Evolutionary conservation across 345 rosid genomes (phyloP).

Genomic region (Acer yangbiense): DNA sequence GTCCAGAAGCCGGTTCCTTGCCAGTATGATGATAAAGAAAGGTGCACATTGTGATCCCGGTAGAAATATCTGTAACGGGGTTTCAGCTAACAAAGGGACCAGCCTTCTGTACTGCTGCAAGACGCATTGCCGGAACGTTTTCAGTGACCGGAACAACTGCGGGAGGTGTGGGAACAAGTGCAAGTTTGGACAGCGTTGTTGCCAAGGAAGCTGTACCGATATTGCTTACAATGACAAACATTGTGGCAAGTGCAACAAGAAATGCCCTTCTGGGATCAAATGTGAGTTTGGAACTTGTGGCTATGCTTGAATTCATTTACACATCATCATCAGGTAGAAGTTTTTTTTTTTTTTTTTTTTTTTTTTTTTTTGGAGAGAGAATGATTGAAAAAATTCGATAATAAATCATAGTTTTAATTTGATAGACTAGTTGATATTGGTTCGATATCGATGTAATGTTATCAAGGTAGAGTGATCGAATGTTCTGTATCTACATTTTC

Average conservation of each 20-base stretch:
- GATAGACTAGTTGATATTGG: not conserved
- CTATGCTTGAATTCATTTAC: slow-evolving; percentile 46
- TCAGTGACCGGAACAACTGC: slow-evolving; percentile 61
- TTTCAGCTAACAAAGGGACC: slow-evolving; percentile 61
- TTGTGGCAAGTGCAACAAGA: slow-evolving; percentile 62
- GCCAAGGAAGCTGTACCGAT: slow-evolving; percentile 48
- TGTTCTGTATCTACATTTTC: not conserved
- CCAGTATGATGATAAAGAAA: slow-evolving; percentile 42
- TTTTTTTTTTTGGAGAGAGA: not conserved
- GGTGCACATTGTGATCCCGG: slow-evolving; percentile 39
- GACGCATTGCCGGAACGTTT: slow-evolving; percentile 62
- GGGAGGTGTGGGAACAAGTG: slow-evolving; percentile 60
- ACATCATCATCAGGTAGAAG: not conserved
- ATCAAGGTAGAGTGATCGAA: not conserved
- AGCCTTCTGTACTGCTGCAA: slow-evolving; percentile 68
- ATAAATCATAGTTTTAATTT: not conserved
- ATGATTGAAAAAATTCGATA: slow-evolving; percentile 6
- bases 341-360: not conserved
- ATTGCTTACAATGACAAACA: slow-evolving; percentile 32
- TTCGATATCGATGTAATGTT: not conserved
- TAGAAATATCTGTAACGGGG: slow-evolving; percentile 55
- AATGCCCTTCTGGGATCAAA: slow-evolving; percentile 42
- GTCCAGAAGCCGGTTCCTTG: slow-evolving; percentile 42
- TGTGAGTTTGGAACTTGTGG: slow-evolving; percentile 69
- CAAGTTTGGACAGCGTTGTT: slow-evolving; percentile 56